Evolutionary conservation across 768 basidiomycete species (phyloP).

Genomic region (Pleurotus eryngii): DNA sequence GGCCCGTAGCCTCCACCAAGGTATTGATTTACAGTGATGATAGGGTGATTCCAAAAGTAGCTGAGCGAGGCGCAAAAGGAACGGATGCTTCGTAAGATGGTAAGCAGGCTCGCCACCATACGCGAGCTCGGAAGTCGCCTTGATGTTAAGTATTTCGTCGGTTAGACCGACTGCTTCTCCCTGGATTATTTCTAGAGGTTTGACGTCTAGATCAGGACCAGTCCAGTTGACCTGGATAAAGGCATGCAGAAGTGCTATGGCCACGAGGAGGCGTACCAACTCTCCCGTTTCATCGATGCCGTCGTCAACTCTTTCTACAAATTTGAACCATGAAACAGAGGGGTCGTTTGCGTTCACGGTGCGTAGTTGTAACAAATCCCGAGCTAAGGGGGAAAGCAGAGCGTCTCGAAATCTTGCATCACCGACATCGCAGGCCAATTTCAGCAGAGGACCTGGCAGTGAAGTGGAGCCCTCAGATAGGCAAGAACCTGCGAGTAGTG

Average conservation of each 20-base stretch:
- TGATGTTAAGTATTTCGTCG: constrained; percentile 55
- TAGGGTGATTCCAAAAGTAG: constrained; percentile 58
- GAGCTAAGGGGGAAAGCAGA: constrained; percentile 43
- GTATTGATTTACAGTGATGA: constrained; percentile 42
- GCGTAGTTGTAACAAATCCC: constrained; percentile 32
- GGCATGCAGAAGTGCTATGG: constrained; percentile 79
- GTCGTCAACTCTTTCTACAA: constrained; percentile 11
- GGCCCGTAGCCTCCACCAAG: constrained; percentile 86
- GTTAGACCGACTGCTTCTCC: constrained; percentile 23
- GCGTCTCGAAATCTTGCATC: constrained; percentile 57
- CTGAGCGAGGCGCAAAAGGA: constrained; percentile 74
- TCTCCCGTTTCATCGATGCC: constrained; percentile 43
- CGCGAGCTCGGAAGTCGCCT: constrained; percentile 74
- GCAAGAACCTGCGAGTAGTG: constrained; percentile 53
- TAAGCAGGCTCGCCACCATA: constrained; percentile 93
- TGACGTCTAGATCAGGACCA: constrained; percentile 77
- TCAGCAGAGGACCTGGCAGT: constrained; percentile 18
- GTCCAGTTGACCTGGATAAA: constrained; percentile 97
- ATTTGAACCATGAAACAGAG: constrained; percentile 36
- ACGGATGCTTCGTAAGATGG: constrained; percentile 71
- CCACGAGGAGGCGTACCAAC: constrained; percentile 57
- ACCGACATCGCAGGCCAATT: constrained; percentile 53
- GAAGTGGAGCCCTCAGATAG: constrained; percentile 16
- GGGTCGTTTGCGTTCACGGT: constrained; percentile 16
- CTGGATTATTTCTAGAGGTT: constrained; percentile 38